Base-by-base conservation (phyloP, 1,284 basidiomycete species). In the Cryptococcus sp. region DNA sequence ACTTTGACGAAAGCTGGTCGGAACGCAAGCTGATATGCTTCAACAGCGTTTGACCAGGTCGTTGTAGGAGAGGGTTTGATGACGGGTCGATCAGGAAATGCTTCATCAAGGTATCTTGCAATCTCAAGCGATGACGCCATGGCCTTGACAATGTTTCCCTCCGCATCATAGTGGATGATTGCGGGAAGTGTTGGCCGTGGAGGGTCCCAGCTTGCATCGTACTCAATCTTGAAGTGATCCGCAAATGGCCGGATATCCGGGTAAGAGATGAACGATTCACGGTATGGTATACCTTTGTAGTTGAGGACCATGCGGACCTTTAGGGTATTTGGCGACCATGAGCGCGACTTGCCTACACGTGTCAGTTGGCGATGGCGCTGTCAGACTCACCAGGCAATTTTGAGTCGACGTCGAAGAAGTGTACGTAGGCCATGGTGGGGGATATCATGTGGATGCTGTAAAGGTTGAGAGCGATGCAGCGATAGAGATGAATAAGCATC, bases 271-370 rank as follows among this genome's bases (percentile, higher is more conserved):
- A 49, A 49, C 16, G 47, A 29, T 29, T 49, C 47, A 15, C 19
- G 23, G 19, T 49, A 49, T 4, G 47, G 47, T 5, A 49, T 49
- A 15, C 34, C 15, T 29, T 49, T 49, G 23, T 49, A 49, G 25
- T 49, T 49, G 15, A 49, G 47, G 34, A 29, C 25, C 47, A 49
- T 49, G 16, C 47, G 47, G 25, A 49, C 47, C 19, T 49, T 49
- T 23, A 49, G 26, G 19, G 47, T 49, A 13, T 49, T 49, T 15
- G 47, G 47, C 11, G 47, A 49, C 47, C 47, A 49, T 49, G 47
- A 49, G 19, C 34, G 23, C 23, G 23, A 29, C 7, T 26, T 29
- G 25, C 47, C 47, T 49, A 5, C 13, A 46, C 7, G 6, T 8
- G 26, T 49, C 26, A 49, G 47, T 26, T 7, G 46, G 1, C 2